phyloP scores from a whole-genome alignment of 139 green algal species.

The Tetraselmis chui region DNA sequence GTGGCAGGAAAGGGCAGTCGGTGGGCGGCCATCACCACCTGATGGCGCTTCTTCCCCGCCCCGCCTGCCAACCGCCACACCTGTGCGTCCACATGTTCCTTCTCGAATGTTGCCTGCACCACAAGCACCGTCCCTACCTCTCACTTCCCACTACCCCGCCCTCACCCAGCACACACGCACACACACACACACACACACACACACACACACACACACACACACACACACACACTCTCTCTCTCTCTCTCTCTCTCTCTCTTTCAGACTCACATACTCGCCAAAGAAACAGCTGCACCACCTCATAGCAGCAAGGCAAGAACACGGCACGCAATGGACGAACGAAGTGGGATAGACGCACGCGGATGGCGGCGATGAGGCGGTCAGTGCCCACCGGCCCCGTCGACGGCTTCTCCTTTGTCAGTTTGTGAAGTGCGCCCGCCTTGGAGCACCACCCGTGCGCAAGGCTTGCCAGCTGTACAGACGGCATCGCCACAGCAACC shows the following conservation, averaged over 20 bases:
- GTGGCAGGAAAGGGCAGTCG: too few species aligned
- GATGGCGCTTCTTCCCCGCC: background rate
- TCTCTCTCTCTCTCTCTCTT: too few species aligned
- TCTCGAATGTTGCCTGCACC: background rate
- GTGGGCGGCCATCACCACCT: background rate
- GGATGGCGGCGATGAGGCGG: constrained; percentile 10
- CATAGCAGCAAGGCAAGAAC: too few species aligned
- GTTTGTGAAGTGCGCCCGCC: constrained; percentile 10
- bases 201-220: too few species aligned
- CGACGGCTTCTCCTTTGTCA: constrained; percentile 15
- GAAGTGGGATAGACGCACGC: too few species aligned
- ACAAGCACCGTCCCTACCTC: too few species aligned
- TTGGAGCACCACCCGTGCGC: background rate
- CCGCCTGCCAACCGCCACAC: background rate
- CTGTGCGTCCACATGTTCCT: background rate
- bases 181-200: too few species aligned
- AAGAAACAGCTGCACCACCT: too few species aligned
- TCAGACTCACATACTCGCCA: too few species aligned
- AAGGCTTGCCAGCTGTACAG: background rate
- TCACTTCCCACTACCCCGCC: too few species aligned
- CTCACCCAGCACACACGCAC: too few species aligned
- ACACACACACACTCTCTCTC: background rate
- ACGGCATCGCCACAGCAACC: background rate
- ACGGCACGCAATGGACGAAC: too few species aligned
- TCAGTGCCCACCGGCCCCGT: constrained; percentile 24